Evolutionary conservation across 352 stramenopile genomes (phyloP), one percentile per base, ranked within the genome.

Genomic region (Globisporangium viniferum): DNA sequence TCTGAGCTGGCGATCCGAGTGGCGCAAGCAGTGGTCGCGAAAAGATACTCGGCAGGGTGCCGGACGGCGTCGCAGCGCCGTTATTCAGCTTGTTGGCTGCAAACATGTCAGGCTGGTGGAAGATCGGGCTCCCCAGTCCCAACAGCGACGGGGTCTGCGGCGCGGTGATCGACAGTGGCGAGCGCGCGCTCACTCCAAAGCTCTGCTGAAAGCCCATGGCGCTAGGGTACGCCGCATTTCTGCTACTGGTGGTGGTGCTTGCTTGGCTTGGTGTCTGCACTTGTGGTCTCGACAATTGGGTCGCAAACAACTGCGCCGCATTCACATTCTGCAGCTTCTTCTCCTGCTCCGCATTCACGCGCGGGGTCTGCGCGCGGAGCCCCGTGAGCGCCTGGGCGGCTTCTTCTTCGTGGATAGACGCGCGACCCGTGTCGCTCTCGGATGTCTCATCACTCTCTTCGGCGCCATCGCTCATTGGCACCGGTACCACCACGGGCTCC

Each of bases 371-470:
- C 14, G 66, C 73, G n/a, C 85, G 83, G 20, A 93, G 69, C 27
- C 85, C 85, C 36, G 85, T 93, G 44, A 93, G 80, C 61, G 85
- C 85, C 66, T 93, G 83, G 4, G 85, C 85, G 4, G 85, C 85
- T 33, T 84, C 81, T 39, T 79, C 79, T 63, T 93, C 85, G 68
- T 91, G 83, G 64, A 79, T 71, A 22, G 68, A 78, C 20, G 76
- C 62, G 33, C 69, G 72, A 3, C 62, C 51, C 18, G 62, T 56
- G n/a, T 44, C 53, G 29, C 46, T 61, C 29, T 53, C 57, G 20
- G 55, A 61, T 15, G 59, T 70, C 5, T 75, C 72, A 15, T 68
- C 67, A 12, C 63, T 55, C 7, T 77, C 60, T 1, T 44, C 36
- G 22, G 53, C 39, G 14, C 44, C 60, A 2, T 66, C 56, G 3